A percentile compares a stretch with the other conserved stretches of the same genome.
Conservation (phyloP, 2,329 filamentous ascomycete genomes). For the Aplosporella prunicola region DNA sequence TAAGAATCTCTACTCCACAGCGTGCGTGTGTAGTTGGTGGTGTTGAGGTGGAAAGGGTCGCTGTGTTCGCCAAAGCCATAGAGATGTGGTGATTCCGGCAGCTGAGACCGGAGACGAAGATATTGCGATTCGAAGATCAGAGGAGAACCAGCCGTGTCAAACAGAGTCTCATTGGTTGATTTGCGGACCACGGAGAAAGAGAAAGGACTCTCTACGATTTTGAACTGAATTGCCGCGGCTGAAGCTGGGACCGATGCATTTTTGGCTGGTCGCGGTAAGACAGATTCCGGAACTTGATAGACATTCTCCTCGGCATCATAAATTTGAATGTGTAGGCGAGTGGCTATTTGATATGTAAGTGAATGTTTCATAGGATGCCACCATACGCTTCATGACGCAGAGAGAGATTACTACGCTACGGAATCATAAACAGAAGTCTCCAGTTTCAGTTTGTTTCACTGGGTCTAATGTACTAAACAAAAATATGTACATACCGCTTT, state of each 20-base stretch:
- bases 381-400: too few species aligned
- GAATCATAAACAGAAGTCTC: too few species aligned
- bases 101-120: conserved; percentile 58
- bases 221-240: conserved; percentile 44
- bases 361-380: conserved; percentile 15
- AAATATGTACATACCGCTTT: conserved; percentile 40
- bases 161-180: conserved; percentile 50
- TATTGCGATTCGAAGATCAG: conserved; percentile 74
- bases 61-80: conserved; percentile 75
- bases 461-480: too few species aligned
- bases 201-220: conserved; percentile 50
- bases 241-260: conserved; percentile 21
- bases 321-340: conserved; percentile 66
- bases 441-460: too few species aligned
- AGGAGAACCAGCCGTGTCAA: conserved; percentile 57
- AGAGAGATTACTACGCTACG: too few species aligned
- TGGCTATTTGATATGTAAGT: conserved; percentile 33
- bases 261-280: conserved; percentile 52
- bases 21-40: conserved; percentile 59
- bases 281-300: conserved; percentile 63
- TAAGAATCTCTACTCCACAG: conserved; percentile 62
- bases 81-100: conserved; percentile 59
- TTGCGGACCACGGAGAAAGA: conserved; percentile 55
- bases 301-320: conserved; percentile 59
- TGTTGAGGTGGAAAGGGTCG: conserved; percentile 59